Conservation (phyloP, 2,329 filamentous ascomycete genomes). For the Dryadomyces quercivorus region DNA sequence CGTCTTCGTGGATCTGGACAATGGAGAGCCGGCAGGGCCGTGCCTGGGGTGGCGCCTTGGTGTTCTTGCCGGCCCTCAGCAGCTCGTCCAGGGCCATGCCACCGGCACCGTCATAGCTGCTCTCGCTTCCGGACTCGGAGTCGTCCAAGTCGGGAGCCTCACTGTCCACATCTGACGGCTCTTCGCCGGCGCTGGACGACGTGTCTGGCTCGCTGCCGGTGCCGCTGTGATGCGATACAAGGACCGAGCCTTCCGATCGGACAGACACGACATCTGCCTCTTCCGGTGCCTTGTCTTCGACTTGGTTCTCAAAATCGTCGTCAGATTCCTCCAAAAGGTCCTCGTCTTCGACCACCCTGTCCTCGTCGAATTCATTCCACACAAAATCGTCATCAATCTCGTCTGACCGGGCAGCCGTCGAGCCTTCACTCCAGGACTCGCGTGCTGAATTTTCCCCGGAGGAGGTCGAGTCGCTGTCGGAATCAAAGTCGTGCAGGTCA, state of each 20-base stretch:
- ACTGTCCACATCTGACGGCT: background rate
- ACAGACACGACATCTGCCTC: background rate
- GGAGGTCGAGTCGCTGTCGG: background rate
- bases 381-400: conserved; percentile 1
- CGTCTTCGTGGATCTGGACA: background rate
- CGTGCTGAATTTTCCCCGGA: background rate
- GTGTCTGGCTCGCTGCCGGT: background rate
- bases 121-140: background rate
- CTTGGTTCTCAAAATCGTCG: background rate
- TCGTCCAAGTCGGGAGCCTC: background rate
- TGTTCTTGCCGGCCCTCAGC: background rate
- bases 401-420: background rate
- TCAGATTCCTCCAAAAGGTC: background rate
- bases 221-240: too few species aligned
- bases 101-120: background rate
- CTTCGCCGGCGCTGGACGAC: background rate
- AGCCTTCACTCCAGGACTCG: conserved; percentile 1
- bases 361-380: background rate
- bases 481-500: background rate
- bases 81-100: background rate
- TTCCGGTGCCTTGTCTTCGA: background rate
- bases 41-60: background rate
- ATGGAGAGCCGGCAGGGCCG: background rate
- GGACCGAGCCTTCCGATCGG: background rate
- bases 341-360: background rate